Conservation (phyloP, 2,329 filamentous ascomycete species). For the Alternaria novae-zelandiae region DNA sequence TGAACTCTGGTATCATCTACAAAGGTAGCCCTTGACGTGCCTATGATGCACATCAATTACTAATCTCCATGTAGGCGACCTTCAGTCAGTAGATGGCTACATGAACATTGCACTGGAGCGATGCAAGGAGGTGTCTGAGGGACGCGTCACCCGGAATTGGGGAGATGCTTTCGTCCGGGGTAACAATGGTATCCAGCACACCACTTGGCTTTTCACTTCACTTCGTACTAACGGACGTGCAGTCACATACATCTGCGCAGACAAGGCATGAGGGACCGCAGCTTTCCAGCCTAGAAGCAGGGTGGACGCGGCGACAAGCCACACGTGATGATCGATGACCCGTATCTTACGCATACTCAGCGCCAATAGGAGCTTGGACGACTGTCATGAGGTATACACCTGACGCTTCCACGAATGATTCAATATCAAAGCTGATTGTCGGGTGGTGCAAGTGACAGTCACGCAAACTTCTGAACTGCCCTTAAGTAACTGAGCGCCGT, state of each 20-base stretch:
- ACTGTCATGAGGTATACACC: neutral
- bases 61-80: slow-evolving; percentile 69
- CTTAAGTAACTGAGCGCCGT: neutral
- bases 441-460: neutral
- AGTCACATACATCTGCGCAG: slow-evolving; percentile 44
- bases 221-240: slow-evolving; percentile 12
- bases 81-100: slow-evolving; percentile 97
- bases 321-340: neutral
- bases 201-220: neutral
- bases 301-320: neutral
- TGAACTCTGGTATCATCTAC: slow-evolving; percentile 98
- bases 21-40: slow-evolving; percentile 68
- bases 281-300: neutral
- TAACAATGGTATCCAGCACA: slow-evolving; percentile 75
- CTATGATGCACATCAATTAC: neutral
- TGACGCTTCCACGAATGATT: neutral
- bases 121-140: slow-evolving; percentile 89
- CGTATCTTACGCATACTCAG: neutral
- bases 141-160: slow-evolving; percentile 79
- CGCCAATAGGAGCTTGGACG: neutral
- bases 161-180: slow-evolving; percentile 95
- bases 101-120: slow-evolving; percentile 99
- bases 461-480: neutral
- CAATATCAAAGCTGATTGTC: neutral
- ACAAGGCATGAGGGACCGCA: slow-evolving; percentile 27